Percentiles rank a stretch among this genome's conserved stretches.
These are phyloP conservation scores for Parascedosporium putredinis DNA, from an alignment of 2,329 filamentous ascomycete genomes.

Conservation along the genomic window DNA sequence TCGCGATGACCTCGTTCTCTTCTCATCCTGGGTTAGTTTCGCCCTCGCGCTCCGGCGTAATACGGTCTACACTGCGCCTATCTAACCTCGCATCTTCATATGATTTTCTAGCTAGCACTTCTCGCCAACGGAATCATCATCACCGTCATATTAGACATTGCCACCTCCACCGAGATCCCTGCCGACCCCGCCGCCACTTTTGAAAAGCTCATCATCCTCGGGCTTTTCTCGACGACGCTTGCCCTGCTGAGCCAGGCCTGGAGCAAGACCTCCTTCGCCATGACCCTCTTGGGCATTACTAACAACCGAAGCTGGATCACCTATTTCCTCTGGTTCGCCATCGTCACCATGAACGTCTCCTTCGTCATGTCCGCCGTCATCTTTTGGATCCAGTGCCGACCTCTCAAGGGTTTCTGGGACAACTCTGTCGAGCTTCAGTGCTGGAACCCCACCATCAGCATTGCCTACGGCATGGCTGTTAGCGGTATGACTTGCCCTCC, in stretches of 20 bases:
- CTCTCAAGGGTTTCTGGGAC: conserved; percentile 14
- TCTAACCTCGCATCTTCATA: not conserved
- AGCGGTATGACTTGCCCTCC: not conserved
- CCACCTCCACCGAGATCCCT: not conserved
- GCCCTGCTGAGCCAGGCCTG: conserved; percentile 11
- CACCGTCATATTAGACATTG: not conserved
- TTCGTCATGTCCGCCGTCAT: conserved; percentile 14
- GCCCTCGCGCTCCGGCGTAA: no score
- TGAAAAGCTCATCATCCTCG: not conserved
- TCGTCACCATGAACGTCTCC: conserved; percentile 15
- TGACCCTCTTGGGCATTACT: conserved; percentile 18
- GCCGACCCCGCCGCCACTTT: not conserved
- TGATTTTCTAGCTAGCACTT: not conserved
- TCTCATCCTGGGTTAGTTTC: not conserved
- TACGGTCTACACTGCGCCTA: no score
- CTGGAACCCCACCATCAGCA: conserved; percentile 13
- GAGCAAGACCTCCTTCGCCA: conserved; percentile 21
- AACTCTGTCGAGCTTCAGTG: conserved; percentile 17
- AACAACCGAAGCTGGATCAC: conserved; percentile 8
- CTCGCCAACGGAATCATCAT: not conserved
- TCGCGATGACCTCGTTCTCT: not conserved
- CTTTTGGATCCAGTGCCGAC: conserved; percentile 11
- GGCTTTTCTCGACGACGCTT: not conserved
- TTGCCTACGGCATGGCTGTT: conserved; percentile 1
- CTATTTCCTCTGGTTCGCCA: conserved; percentile 13